A percentile compares a stretch with the other conserved stretches of the same genome.
Conservation (phyloP, 129 eudicot species). For the Helichrysum umbraculigerum region DNA sequence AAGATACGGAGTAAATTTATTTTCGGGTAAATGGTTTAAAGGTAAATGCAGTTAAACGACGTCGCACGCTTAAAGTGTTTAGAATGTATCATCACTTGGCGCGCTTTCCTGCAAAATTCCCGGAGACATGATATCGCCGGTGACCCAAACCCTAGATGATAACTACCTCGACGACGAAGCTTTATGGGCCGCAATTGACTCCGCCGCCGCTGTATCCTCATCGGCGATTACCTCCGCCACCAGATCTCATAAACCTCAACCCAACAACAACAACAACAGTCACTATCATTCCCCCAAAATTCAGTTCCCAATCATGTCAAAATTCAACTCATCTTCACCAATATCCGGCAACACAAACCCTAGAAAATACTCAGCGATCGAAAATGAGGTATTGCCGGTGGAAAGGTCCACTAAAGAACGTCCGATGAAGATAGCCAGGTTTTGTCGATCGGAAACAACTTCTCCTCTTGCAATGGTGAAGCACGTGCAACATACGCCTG, state of each 20-base stretch:
- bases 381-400: conserved; percentile 45
- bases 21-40: too few relatives aligned
- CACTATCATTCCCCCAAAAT: conserved; percentile 41
- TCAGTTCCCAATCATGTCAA: conserved; percentile 28
- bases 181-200: conserved; percentile 89
- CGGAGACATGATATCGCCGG: conserved; percentile 22
- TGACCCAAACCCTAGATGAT: conserved; percentile 57
- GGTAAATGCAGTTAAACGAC: not conserved
- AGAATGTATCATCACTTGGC: not conserved
- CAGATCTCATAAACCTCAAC: conserved; percentile 41
- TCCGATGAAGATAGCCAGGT: conserved; percentile 54
- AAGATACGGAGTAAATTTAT: too few relatives aligned
- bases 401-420: conserved; percentile 26
- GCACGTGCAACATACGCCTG: conserved; percentile 60
- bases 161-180: conserved; percentile 94
- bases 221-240: conserved; percentile 41
- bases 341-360: conserved; percentile 29
- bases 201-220: conserved; percentile 64
- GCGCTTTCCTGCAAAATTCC: not conserved
- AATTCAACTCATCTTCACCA: conserved; percentile 29
- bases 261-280: not conserved
- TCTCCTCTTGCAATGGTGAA: conserved; percentile 53
- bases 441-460: conserved; percentile 38
- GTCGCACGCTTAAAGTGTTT: not conserved
- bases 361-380: conserved; percentile 22